Conservation (phyloP, 2,329 filamentous ascomycete species). For the Alternaria brassicae region DNA sequence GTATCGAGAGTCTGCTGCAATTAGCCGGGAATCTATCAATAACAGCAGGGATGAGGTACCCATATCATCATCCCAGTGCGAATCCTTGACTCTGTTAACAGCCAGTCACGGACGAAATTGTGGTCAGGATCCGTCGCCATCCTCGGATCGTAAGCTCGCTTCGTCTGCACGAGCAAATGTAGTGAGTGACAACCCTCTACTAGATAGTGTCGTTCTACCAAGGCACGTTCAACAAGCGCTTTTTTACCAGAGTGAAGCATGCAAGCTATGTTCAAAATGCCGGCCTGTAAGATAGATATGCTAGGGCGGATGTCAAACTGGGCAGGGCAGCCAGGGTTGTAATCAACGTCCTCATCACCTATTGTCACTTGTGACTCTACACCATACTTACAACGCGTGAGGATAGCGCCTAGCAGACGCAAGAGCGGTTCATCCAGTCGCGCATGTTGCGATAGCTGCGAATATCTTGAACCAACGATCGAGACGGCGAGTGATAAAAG, state of each 20-base stretch:
- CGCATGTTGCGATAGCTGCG: slow-evolving; percentile 4
- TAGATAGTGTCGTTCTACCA: slow-evolving; percentile 2
- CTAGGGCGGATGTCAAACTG: neutral
- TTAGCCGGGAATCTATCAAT: neutral
- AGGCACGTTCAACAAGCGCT: slow-evolving; percentile 5
- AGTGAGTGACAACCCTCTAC: slow-evolving; percentile 15
- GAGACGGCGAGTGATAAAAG: slow-evolving; percentile 37
- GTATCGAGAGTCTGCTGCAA: slow-evolving; percentile 4
- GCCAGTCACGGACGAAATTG: neutral
- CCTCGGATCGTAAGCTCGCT: neutral
- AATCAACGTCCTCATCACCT: slow-evolving; percentile 2
- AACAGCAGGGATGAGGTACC: neutral
- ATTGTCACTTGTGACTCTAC: neutral
- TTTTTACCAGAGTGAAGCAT: slow-evolving; percentile 19
- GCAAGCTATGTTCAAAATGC: slow-evolving; percentile 16
- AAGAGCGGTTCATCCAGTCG: neutral
- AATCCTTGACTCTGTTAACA: slow-evolving; percentile 3
- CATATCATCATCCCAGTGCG: slow-evolving; percentile 18
- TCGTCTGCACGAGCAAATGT: neutral
- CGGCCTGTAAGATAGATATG: slow-evolving; percentile 14
- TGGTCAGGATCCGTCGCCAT: neutral
- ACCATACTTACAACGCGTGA: slow-evolving; percentile 5
- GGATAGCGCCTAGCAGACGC: slow-evolving; percentile 1
- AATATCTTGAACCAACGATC: slow-evolving; percentile 36
- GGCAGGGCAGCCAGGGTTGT: neutral